These are phyloP conservation scores for Senecio squalidus DNA, from an alignment of 140 eudicot species.

Conservation along the genomic window DNA sequence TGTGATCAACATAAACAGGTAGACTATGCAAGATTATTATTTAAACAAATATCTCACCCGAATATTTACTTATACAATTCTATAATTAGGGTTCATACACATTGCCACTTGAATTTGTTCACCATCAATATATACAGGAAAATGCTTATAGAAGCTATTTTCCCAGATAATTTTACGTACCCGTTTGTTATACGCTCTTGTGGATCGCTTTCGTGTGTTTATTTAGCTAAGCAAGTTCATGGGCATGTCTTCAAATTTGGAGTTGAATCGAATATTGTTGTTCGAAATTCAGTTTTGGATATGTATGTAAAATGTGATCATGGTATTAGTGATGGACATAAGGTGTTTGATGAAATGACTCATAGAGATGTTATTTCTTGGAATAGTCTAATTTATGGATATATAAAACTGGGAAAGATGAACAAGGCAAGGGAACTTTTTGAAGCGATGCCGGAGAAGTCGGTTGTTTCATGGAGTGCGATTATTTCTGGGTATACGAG, in stretches of 20 bases:
- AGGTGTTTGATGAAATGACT: conserved; percentile 39
- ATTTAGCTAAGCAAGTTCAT: conserved; percentile 34
- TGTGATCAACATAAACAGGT: conserved; percentile 33
- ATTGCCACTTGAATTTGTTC: conserved; percentile 3
- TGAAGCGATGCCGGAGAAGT: conserved; percentile 35
- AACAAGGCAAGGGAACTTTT: conserved; percentile 29
- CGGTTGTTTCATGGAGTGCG: conserved; percentile 40
- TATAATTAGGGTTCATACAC: conserved; percentile 38
- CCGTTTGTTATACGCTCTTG: conserved; percentile 40
- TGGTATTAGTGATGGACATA: conserved; percentile 17
- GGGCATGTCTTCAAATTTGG: conserved; percentile 35
- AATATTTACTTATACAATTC: conserved; percentile 43
- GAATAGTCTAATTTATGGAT: conserved; percentile 35
- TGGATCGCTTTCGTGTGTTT: conserved; percentile 26
- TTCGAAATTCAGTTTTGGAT: conserved; percentile 30
- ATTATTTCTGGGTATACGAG: conserved; percentile 45
- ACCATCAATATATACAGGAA: conserved; percentile 32
- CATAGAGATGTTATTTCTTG: conserved; percentile 33
- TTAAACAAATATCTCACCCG: conserved; percentile 28
- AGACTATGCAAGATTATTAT: conserved; percentile 30
- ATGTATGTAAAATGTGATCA: conserved; percentile 39
- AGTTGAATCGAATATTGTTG: conserved; percentile 20
- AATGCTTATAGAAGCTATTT: conserved; percentile 29
- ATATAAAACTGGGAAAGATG: conserved; percentile 36
- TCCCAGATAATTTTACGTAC: conserved; percentile 40